Base-by-base conservation (phyloP, 306 rosid species). In the Prunus mira region DNA sequence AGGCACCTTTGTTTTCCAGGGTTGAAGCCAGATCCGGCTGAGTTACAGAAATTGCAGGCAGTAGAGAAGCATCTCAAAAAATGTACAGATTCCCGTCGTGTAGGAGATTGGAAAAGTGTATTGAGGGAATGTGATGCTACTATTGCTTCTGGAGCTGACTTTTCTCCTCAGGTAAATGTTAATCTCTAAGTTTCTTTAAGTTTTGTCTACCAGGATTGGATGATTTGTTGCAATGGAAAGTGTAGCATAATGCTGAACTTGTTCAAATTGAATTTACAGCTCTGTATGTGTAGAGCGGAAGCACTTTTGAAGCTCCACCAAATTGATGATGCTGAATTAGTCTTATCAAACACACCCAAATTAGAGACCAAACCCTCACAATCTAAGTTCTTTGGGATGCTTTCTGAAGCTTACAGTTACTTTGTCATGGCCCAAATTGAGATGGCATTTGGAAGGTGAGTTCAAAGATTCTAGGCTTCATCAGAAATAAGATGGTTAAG, bases 381-480 rank as follows among this genome's bases (percentile, higher is more conserved):
- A 69, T 82, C 80, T 0, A 90, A 82, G 67, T 81, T 89, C 72
- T 90, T 92, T 24, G 97, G 97, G 76, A 90, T 95, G 88, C 82
- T 92, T 84, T 85, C 87, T 15, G 98, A 90, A 80, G 97, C 93
- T 47, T 95, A 92, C 78, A 79, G 78, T 45, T 77, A 80, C 83
- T 84, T 89, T 84, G 90, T 95, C 57, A 76, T 75, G 64, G 92
- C 97, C 52, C 95, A 95, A 81, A 81, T 89, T 76, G 96, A 92
- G 84, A 84, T 95, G 97, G 92, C 98, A 56, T 75, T 90, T 67
- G 97, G 98, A 88, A 88, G 98, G 98, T 95, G 89, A 88, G 97
- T 82, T 92, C 67, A 27, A 57, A n/a, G 54, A 74, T 62, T 64
- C 51, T 81, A 69, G 45, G 72, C 80, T 86, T 78, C 77, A 24